Conservation (phyloP, 1,284 basidiomycete genomes). For the Sporisorium scitamineum region DNA sequence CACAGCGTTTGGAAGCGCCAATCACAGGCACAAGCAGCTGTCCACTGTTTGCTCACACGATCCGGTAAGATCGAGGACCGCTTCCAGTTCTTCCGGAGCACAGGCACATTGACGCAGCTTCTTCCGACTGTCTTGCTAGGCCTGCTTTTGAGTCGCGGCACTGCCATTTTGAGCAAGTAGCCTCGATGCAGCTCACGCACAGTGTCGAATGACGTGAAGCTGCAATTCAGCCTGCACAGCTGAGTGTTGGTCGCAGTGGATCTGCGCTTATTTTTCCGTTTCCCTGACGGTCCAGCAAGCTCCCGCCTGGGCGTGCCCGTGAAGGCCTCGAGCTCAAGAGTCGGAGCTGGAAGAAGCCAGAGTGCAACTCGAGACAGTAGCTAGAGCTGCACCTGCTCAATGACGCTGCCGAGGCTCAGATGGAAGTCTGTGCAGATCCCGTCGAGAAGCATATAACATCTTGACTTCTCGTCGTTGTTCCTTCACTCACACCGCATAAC, state of each 20-base stretch:
- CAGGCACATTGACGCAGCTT: conserved; percentile 6
- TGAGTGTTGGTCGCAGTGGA: conserved; percentile 20
- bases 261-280: not conserved
- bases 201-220: conserved; percentile 35
- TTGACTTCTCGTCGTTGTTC: not conserved
- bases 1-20: conserved; percentile 1
- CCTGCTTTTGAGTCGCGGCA: not conserved
- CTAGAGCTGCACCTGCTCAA: not conserved
- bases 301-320: too few relatives aligned
- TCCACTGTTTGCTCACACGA: conserved; percentile 17
- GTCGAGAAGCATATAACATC: conserved; percentile 18
- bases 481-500: not conserved
- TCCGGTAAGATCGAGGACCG: conserved; percentile 18
- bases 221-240: conserved; percentile 24
- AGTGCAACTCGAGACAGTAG: too few relatives aligned
- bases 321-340: not conserved
- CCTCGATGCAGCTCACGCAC: not conserved
- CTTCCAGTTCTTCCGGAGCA: conserved; percentile 7
- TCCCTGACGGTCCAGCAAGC: too few relatives aligned
- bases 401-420: conserved; percentile 24
- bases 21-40: conserved; percentile 4
- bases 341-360: not conserved
- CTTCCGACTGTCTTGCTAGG: not conserved
- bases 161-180: conserved; percentile 22
- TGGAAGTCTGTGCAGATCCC: conserved; percentile 1